Evolutionary conservation across 805 yeast genomes (phyloP).

Genomic region (Lachancea quebecensis): DNA sequence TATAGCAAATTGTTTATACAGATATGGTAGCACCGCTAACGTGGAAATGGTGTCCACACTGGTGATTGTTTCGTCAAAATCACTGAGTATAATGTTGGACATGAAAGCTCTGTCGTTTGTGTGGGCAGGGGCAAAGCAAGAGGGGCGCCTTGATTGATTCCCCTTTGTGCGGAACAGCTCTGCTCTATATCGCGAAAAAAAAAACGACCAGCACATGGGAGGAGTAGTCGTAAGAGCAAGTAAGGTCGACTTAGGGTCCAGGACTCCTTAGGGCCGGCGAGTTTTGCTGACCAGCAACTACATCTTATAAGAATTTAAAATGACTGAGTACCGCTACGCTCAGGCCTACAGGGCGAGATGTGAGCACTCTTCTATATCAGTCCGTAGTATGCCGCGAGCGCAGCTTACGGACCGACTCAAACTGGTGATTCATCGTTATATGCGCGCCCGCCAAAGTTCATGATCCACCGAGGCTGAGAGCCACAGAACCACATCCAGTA

Average conservation of each 20-base stretch:
- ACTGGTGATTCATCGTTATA: constrained; percentile 15
- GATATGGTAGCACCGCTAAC: constrained; percentile 22
- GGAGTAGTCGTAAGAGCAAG: too few relatives aligned
- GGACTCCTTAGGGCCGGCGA: too few relatives aligned
- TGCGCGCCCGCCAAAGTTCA: constrained; percentile 8
- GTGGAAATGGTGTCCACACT: constrained; percentile 22
- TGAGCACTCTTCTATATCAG: constrained; percentile 32
- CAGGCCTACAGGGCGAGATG: constrained; percentile 7
- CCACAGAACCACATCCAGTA: background rate
- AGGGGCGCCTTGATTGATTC: too few relatives aligned
- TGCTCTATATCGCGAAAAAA: too few relatives aligned
- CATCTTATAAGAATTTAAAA: background rate
- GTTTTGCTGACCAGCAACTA: too few relatives aligned
- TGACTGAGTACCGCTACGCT: background rate
- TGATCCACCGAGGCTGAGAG: constrained; percentile 1
- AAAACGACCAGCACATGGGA: too few relatives aligned
- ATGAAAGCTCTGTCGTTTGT: background rate
- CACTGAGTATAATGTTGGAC: constrained; percentile 17
- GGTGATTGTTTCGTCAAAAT: constrained; percentile 32
- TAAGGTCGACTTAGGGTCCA: too few relatives aligned
- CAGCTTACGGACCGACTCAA: constrained; percentile 13
- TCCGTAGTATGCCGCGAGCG: constrained; percentile 14
- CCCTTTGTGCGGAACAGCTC: too few relatives aligned
- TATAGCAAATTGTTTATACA: constrained; percentile 12
- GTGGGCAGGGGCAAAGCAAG: background rate